Evolutionary conservation across 2,329 filamentous ascomycete species (phyloP), one percentile per base, ranked within the genome.

Genomic region (Nemania diffusa): DNA sequence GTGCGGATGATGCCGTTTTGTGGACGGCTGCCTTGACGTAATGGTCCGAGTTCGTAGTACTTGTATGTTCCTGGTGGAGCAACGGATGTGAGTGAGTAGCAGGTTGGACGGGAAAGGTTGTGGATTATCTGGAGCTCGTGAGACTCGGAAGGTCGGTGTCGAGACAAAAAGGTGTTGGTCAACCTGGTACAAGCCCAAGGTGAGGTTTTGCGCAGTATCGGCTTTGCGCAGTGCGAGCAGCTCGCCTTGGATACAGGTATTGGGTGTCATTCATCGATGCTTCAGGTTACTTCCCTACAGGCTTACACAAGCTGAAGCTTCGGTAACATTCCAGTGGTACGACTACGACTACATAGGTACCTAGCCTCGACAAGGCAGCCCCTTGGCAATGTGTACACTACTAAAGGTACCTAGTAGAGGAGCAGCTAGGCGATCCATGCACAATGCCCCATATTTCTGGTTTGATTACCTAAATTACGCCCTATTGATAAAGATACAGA

Each of bases 181-280:
- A 58, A 44, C 9, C 24, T 57, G 65, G 53, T 50, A 27, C 27
- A n/a, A 32, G 57, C 48, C 46, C 11, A 40, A 44, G 56, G 42
- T 51, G 57, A 53, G 20, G 62, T 56, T 68, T 57, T 66, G 60
- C 65, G 62, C 65, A 63, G 20, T 40, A 40, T 40, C 26, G 44
- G 55, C 24, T 57, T 63, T 68, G 68, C 68, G 68, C 68, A 68
- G 44, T 62, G 62, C 68, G 59, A 57, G 57, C 52, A 62, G 64
- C 59, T 57, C 27, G 5, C 32, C 46, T 46, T 62, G 22, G 13
- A 42, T 40, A 13, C 22, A 42, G 42, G 24, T 59, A 60, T 53
- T 50, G 59, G 53, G 57, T 52, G 57, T 50, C n/a, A 58, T 57
- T 48, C 27, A 26, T 57, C 8, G 24, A 32, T 50, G 53, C 26